phyloP scores from a whole-genome alignment of 257 asterid genomes.

The Forsythia suspensa region DNA sequence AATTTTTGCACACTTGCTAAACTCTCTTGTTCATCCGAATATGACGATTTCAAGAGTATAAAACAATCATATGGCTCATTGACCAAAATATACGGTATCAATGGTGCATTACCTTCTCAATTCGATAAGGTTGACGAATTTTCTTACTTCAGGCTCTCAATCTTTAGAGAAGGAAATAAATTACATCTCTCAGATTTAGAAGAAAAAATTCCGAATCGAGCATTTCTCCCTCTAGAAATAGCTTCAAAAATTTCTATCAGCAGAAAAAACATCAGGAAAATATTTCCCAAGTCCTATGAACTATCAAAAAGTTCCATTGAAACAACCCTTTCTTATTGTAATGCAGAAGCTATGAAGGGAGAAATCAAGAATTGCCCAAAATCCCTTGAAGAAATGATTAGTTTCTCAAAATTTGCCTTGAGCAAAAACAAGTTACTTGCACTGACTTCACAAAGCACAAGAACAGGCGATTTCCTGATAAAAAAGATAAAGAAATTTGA shows the following conservation, averaged over 20 bases:
- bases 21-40: constrained; percentile 10
- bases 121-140: constrained; percentile 13
- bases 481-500: constrained; percentile 13
- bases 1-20: constrained; percentile 36
- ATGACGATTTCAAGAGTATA: too few relatives aligned
- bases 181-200: constrained; percentile 35
- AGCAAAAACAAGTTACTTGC: background rate
- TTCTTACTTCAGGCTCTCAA: constrained; percentile 38
- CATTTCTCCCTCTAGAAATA: constrained; percentile 44
- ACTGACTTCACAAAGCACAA: background rate
- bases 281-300: constrained; percentile 29
- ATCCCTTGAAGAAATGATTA: background rate
- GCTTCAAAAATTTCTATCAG: constrained; percentile 25
- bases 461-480: constrained; percentile 22
- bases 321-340: constrained; percentile 26
- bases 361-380: background rate
- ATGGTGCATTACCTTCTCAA: background rate
- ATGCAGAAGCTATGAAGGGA: background rate
- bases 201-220: constrained; percentile 29
- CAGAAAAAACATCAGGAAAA: background rate
- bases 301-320: constrained; percentile 23
- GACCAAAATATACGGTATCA: background rate
- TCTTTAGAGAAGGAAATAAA: constrained; percentile 26
- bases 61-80: too few relatives aligned
- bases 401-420: background rate